Base-by-base conservation (phyloP, 148 eudicot genomes). In the Chenopodium album region DNA sequence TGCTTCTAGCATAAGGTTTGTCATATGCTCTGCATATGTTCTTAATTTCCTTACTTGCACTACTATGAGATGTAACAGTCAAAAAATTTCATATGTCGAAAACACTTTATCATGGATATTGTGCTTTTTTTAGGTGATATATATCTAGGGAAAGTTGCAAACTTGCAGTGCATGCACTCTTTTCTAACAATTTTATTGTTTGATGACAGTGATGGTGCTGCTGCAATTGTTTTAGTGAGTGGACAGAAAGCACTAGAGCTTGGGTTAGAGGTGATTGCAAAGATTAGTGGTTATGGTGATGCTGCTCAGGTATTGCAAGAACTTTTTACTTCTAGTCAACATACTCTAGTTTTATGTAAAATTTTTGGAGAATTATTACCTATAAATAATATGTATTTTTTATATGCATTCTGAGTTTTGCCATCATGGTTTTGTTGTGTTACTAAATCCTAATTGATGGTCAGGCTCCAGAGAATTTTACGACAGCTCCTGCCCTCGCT, bases 151-250 rank as follows among this genome's bases (percentile, higher is more conserved):
- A 59, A 59, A 11, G 16, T 50, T 71, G 41, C 66, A 73, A n/a
- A 26, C n/a, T 14, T 75, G 71, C 67, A 28, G 17, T 59, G 71
- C 32, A 16, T 10, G 31, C 10, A 64, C 56, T 70, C 74, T 66
- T 19, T n/a, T 77, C 23, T 73, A 32, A 78, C 62, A 13, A 31
- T 77, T 66, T 22, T 72, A 48, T 85, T 80, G 71, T 71, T 81
- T 64, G 66, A 56, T 56, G 37, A 6, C 91, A 96, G 98, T 88
- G 99, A 96, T 87, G 99, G 99, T 79, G 98, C 95, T 85, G 98
- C 99, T 81, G 99, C 99, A 77, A 83, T 96, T 75, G 98, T 96
- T 82, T 88, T 96, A 79, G 95, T 96, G 75, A 96, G 99, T 85
- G 99, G 99, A 75, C 90, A 96, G 90, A 92, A 83, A 75, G 98